Base-by-base conservation (phyloP, 2,329 filamentous ascomycete species). In the Pseudocercospora fuligena region DNA sequence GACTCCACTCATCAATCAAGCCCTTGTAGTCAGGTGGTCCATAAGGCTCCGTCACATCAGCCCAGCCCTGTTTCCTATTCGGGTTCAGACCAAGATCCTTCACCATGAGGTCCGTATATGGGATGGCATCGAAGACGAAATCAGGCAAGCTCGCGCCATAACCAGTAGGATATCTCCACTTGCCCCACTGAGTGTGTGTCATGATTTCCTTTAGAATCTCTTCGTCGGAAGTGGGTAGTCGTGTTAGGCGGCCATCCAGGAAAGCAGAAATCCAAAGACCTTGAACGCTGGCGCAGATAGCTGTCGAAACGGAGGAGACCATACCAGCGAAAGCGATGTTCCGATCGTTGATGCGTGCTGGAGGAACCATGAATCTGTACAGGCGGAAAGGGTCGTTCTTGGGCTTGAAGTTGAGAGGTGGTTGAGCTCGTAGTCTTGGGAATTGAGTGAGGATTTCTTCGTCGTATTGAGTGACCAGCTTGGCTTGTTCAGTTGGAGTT, bases 71-170 rank as follows among this genome's bases (percentile, higher is more conserved):
- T 80, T 90, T 90, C 36, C 87, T 80, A 69, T 85, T 81, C 14
- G 80, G 80, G 19, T 83, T 79, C 63, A 93, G 77, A 0, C 87
- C 90, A 64, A 94, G 73, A 76, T 94, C 91, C 4, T 80, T 79
- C 66, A 92, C 75, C 74, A 94, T 76, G 73, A 89, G 73, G 77
- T 94, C 91, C 19, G 92, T 76, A 73, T 93, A 95, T 3, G 90
- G 90, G 62, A 94, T 76, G 0, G 86, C 86, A 76, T 95, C 92
- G 73, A 94, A 94, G 19, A 92, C 88, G 70, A 93, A 89, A 75
- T 92, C 90, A 0, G 89, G 89, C 65, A 85, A 82, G 73, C 82
- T 84, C 46, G 81, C 82, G 0, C 90, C 90, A 73, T 87, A 89
- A 0, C 90, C 90, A 3, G 81, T 84, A 0, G 89, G 87, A 72